Percentiles rank a stretch among this genome's conserved stretches.
Evolutionary conservation across 108 stramenopile species (phyloP).

Genomic region (Parietichytrium sp.): DNA sequence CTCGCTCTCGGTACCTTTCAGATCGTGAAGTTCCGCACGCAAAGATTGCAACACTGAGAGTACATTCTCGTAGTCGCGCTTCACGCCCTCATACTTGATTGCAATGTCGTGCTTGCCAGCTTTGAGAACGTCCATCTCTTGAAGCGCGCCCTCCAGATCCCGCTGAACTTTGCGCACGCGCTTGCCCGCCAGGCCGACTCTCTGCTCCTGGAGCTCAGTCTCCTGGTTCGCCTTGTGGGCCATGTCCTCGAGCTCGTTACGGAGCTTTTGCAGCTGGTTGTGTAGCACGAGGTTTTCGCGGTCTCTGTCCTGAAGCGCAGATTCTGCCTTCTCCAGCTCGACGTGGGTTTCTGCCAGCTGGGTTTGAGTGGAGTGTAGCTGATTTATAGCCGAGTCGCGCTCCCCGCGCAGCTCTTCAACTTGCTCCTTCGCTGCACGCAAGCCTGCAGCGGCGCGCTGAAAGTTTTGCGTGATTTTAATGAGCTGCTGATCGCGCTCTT

Average conservation of each 20-base stretch:
- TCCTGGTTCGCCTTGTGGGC: conserved; percentile 4
- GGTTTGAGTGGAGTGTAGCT: neutral
- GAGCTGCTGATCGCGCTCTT: conserved; percentile 10
- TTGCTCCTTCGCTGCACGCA: neutral
- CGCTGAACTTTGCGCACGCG: neutral
- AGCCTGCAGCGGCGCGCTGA: neutral
- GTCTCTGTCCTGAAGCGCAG: neutral
- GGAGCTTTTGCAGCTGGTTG: neutral
- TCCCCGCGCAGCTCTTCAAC: neutral
- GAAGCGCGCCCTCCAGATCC: neutral
- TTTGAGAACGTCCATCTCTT: neutral
- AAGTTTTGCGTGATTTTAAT: conserved; percentile 38
- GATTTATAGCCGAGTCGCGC: neutral
- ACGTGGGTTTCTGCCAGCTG: neutral
- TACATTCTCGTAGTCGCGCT: neutral
- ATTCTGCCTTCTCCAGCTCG: neutral
- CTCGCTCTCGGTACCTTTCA: neutral
- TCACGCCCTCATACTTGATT: neutral
- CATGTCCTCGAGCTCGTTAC: neutral
- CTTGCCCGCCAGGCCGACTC: neutral
- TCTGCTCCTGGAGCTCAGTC: neutral
- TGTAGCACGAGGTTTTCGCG: neutral
- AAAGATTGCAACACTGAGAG: neutral
- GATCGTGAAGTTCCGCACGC: neutral
- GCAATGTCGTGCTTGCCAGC: neutral